A percentile compares a stretch with the other conserved stretches of the same genome.
Evolutionary conservation across 306 rosid genomes (phyloP).

Genomic region (Quercus wislizeni): DNA sequence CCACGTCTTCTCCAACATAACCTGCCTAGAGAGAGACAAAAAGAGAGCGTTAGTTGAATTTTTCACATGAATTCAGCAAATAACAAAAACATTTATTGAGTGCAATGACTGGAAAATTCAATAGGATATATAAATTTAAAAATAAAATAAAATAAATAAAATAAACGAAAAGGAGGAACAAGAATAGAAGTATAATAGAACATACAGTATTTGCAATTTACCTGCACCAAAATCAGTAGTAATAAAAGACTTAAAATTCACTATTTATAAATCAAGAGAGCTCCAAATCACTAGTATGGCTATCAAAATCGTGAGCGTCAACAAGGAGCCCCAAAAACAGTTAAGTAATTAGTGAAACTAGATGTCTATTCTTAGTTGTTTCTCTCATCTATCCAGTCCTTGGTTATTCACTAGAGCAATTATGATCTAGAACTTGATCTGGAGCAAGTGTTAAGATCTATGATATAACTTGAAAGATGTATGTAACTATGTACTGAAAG

Average conservation of each 20-base stretch:
- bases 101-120: not conserved
- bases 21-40: conserved; percentile 47
- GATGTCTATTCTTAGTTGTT: too few species aligned
- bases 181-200: not conserved
- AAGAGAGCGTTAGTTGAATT: not conserved
- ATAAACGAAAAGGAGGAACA: not conserved
- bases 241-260: not conserved
- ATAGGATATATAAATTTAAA: not conserved
- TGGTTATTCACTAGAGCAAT: too few species aligned
- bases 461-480: not conserved
- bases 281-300: not conserved
- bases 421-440: too few species aligned
- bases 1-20: conserved; percentile 77
- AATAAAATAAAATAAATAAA: too few species aligned
- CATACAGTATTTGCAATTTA: not conserved
- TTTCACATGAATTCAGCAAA: not conserved
- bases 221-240: not conserved
- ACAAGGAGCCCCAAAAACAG: too few species aligned
- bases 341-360: too few species aligned
- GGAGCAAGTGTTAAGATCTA: not conserved
- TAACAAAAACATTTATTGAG: not conserved
- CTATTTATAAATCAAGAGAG: not conserved
- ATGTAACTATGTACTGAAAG: too few species aligned
- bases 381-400: too few species aligned
- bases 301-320: too few species aligned